Evolutionary conservation across 1,284 basidiomycete genomes (phyloP).

Genomic region (Apiotrichum mycotoxinovorans): DNA sequence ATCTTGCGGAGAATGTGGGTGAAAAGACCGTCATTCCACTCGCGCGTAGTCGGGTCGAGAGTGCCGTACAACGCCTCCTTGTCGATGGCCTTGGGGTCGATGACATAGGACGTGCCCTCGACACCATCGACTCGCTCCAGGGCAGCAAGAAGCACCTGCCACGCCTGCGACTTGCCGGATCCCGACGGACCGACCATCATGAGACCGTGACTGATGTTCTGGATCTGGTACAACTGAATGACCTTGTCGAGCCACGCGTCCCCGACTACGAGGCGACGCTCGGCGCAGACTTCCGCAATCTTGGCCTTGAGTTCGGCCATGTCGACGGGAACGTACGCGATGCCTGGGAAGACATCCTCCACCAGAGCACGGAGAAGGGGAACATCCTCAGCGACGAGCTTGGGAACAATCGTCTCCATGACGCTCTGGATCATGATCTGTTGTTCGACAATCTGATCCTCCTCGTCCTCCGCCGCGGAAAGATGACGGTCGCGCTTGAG

Average conservation of each 20-base stretch:
- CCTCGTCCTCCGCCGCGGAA: conserved; percentile 30
- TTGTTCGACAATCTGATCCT: conserved; percentile 72
- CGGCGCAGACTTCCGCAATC: conserved; percentile 80
- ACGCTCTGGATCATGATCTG: conserved; percentile 98
- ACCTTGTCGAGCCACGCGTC: conserved; percentile 95
- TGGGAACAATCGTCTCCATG: conserved; percentile 98
- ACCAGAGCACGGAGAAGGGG: conserved; percentile 89
- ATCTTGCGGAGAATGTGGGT: conserved; percentile 97
- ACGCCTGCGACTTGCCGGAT: conserved; percentile 94
- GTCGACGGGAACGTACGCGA: conserved; percentile 84
- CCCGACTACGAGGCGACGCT: conserved; percentile 77
- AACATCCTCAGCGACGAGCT: conserved; percentile 95
- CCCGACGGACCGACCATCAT: conserved; percentile 99
- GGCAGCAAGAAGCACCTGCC: conserved; percentile 88
- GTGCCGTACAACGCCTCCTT: conserved; percentile 98
- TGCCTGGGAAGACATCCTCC: conserved; percentile 95
- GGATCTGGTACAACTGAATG: conserved; percentile 96
- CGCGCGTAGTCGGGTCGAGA: conserved; percentile 92
- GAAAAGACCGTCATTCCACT: conserved; percentile 99
- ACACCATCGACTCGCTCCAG: conserved; percentile 86
- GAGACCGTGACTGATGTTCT: conserved; percentile 98
- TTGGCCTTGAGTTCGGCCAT: conserved; percentile 78
- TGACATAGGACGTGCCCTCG: conserved; percentile 92
- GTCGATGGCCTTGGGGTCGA: conserved; percentile 98
- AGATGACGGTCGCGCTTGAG: conserved; percentile 85